Base-by-base conservation (phyloP, 306 rosid species). In the Fragaria vesca region DNA sequence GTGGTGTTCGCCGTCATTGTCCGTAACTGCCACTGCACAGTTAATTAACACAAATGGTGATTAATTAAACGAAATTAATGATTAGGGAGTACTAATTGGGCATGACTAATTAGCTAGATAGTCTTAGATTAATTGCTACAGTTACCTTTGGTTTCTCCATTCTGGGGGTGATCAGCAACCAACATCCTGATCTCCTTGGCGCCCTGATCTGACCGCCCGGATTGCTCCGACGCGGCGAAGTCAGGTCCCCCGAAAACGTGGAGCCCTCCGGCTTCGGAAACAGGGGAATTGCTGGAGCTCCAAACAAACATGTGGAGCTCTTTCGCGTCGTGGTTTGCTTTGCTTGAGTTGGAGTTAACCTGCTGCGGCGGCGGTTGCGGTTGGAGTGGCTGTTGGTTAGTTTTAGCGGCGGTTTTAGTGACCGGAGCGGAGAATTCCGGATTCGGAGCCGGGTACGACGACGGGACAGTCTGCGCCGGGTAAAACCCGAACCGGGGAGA, bases 131-230 rank as follows among this genome's bases (percentile, higher is more conserved):
- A 30, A 67, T 30, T 73, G 26, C 10, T 45, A 26, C 12, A 24
- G 11, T 12, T 45, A 91, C 98, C 91, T 87, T 93, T 91, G 46
- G 69, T 79, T 78, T 93, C 93, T 3, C 92, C 96, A 81, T 90
- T 93, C 73, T 78, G 97, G 20, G 89, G 89, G 42, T 87, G 96
- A 51, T 95, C 99, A 11, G 91, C 81, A 5, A 96, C 98, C 72
- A 96, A 68, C 99, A 96, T 96, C 78, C 98, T 82, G 72, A 96
- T 96, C 88, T 96, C 99, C 79, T 93, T 96, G 13, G 99, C 97
- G 16, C 98, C 94, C 47, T 83, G 91, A 84, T 91, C 99, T 69
- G 96, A 89, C 81, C 97, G 91, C 48, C 98, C 94, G 0, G 99
- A 93, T 71, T 93, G 96, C 62, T 93, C 98, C 0, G 96, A 81